Conservation (phyloP, 305 asterid genomes). For the Solanum hybrid region DNA sequence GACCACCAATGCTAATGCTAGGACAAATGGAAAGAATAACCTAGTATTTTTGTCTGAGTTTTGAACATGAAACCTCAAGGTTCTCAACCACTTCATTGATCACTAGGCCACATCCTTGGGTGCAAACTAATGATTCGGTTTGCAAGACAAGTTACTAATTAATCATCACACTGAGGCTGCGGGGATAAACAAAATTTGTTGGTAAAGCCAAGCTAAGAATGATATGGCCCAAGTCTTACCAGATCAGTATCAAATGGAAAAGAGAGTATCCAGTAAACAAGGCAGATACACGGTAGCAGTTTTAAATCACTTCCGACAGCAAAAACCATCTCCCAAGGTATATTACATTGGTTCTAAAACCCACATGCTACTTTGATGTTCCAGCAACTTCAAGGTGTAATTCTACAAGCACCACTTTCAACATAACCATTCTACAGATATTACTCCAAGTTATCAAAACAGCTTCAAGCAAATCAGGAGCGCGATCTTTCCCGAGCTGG, state of each 20-base stretch:
- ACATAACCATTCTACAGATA: background rate
- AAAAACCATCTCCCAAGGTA: background rate
- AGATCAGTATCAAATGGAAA: background rate
- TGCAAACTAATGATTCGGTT: background rate
- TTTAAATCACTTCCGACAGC: background rate
- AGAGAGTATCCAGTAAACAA: background rate
- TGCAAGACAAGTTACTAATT: background rate
- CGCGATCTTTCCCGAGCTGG: conserved; percentile 8
- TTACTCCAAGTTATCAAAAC: background rate
- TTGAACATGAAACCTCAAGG: too few species aligned
- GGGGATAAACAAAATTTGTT: background rate
- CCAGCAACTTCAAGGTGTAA: background rate
- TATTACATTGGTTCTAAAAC: background rate
- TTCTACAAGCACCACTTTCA: background rate
- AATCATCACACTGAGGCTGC: background rate
- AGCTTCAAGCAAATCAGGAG: conserved; percentile 2
- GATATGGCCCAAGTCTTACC: background rate
- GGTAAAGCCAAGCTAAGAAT: background rate
- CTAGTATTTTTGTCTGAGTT: too few species aligned
- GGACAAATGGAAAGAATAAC: too few species aligned
- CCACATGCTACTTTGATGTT: background rate
- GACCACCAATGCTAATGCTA: too few species aligned
- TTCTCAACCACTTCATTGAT: background rate
- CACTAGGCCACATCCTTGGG: background rate
- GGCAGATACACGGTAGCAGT: background rate